These are phyloP conservation scores for Teratosphaeria gauchensis DNA, from an alignment of 2,329 filamentous ascomycete genomes.

Conservation along the genomic window DNA sequence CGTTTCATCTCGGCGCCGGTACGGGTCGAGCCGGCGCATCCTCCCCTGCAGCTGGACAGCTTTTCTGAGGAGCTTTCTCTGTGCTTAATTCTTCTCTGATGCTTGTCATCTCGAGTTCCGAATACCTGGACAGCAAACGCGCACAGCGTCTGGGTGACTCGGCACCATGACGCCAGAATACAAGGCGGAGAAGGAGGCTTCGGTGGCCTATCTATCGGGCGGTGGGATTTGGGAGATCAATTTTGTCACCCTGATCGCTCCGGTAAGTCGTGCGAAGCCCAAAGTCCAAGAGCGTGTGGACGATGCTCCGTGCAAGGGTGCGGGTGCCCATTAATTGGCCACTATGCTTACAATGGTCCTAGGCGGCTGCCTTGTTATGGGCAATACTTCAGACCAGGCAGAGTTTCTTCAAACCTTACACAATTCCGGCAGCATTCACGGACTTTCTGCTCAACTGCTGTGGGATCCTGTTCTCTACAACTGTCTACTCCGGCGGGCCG, in stretches of 20 bases:
- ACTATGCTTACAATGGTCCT: constrained; percentile 19
- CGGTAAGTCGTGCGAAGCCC: constrained; percentile 47
- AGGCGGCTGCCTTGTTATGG: constrained; percentile 81
- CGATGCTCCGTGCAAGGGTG: constrained; percentile 4
- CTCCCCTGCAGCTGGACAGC: not conserved
- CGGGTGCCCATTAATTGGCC: not conserved
- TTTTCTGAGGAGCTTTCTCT: not conserved
- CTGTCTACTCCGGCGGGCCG: constrained; percentile 68
- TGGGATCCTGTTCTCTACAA: constrained; percentile 73
- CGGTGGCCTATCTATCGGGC: constrained; percentile 83
- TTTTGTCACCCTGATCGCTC: constrained; percentile 71
- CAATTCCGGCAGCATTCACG: constrained; percentile 54
- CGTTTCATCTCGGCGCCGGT: too few relatives aligned
- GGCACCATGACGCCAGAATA: constrained; percentile 47
- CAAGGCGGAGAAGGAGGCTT: constrained; percentile 88
- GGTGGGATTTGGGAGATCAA: constrained; percentile 80
- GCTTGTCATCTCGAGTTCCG: not conserved
- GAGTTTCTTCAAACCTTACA: constrained; percentile 72
- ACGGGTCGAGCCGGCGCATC: not conserved
- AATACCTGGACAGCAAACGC: not conserved
- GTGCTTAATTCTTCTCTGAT: not conserved
- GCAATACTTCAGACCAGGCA: constrained; percentile 76
- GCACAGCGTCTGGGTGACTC: not conserved
- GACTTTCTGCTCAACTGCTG: constrained; percentile 85
- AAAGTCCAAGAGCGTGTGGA: constrained; percentile 1